phyloP scores from a whole-genome alignment of 163 green algal species.

The Scenedesmus sp. region DNA sequence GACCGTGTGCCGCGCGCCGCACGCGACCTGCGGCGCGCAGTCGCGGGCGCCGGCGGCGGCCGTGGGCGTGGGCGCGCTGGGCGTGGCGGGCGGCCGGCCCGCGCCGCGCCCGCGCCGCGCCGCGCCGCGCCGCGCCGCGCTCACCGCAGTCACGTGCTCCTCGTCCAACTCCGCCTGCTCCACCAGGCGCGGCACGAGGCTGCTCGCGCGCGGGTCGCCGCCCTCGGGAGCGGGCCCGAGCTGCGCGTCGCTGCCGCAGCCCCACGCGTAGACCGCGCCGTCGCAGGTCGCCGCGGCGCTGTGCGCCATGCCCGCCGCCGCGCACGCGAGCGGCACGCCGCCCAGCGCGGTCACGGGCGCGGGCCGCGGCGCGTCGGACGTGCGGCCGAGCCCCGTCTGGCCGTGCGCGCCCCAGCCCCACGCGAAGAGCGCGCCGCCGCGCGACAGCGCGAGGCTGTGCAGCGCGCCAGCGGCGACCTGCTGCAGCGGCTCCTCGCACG shows the following conservation, averaged over 20 bases:
- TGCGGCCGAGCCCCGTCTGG: slow-evolving; percentile 13
- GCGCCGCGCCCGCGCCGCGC: too few relatives aligned
- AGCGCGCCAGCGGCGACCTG: neutral
- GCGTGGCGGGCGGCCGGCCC: too few relatives aligned
- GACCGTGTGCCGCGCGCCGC: slow-evolving; percentile 32
- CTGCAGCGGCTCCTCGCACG: neutral
- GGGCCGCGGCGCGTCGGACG: slow-evolving; percentile 14
- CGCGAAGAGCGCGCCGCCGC: neutral
- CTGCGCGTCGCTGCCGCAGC: slow-evolving; percentile 23
- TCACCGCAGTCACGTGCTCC: slow-evolving; percentile 34
- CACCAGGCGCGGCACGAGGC: slow-evolving; percentile 13
- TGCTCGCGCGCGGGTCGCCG: neutral
- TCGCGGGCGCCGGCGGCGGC: neutral
- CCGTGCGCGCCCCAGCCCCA: slow-evolving; percentile 37
- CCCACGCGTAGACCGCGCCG: slow-evolving; percentile 31
- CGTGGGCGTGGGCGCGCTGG: too few relatives aligned
- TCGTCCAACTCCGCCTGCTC: neutral
- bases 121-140: neutral
- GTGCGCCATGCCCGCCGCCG: slow-evolving; percentile 29
- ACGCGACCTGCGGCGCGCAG: slow-evolving; percentile 31
- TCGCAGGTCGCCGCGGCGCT: slow-evolving; percentile 12
- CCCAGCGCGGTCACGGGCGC: slow-evolving; percentile 9
- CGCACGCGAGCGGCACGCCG: slow-evolving; percentile 11
- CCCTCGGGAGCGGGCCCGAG: neutral
- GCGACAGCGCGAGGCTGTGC: too few relatives aligned